These are phyloP conservation scores for Pichia phayaonensis DNA, from an alignment of 805 yeast genomes.

Conservation along the genomic window DNA sequence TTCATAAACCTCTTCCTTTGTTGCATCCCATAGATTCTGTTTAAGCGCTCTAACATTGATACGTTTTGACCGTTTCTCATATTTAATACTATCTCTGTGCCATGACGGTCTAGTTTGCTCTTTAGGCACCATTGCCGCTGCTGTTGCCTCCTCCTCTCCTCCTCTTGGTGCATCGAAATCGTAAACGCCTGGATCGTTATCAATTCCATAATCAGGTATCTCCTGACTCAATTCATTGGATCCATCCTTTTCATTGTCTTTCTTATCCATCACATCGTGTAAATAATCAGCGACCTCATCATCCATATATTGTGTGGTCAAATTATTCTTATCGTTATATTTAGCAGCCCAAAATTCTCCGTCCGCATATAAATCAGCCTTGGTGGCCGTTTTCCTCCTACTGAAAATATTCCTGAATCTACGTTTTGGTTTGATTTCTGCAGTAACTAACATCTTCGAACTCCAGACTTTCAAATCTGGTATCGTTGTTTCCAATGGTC, in stretches of 20 bases:
- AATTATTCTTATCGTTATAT: slow-evolving; percentile 30
- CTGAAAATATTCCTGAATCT: slow-evolving; percentile 15
- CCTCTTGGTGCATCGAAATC: slow-evolving; percentile 12
- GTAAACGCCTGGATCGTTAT: slow-evolving; percentile 9
- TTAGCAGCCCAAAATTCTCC: slow-evolving; percentile 68
- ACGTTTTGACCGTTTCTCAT: slow-evolving; percentile 66
- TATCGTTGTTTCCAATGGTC: slow-evolving; percentile 9
- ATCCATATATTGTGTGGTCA: slow-evolving; percentile 22
- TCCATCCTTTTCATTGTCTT: background rate
- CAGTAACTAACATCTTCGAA: slow-evolving; percentile 55
- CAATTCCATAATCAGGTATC: slow-evolving; percentile 17
- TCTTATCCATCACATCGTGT: slow-evolving; percentile 13
- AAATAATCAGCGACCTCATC: slow-evolving; percentile 13
- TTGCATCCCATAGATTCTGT: slow-evolving; percentile 64
- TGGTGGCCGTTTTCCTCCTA: slow-evolving; percentile 4
- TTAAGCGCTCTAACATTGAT: slow-evolving; percentile 71
- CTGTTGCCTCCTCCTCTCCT: background rate
- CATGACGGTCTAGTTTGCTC: background rate
- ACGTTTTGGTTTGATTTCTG: slow-evolving; percentile 59
- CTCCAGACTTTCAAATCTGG: slow-evolving; percentile 48
- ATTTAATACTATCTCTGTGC: slow-evolving; percentile 40
- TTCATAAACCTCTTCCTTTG: slow-evolving; percentile 15
- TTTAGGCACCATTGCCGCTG: too few species aligned
- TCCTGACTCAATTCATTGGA: slow-evolving; percentile 23
- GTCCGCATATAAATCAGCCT: slow-evolving; percentile 34